Base-by-base conservation (phyloP, 1,284 basidiomycete genomes). In the Chalciporus sp. region DNA sequence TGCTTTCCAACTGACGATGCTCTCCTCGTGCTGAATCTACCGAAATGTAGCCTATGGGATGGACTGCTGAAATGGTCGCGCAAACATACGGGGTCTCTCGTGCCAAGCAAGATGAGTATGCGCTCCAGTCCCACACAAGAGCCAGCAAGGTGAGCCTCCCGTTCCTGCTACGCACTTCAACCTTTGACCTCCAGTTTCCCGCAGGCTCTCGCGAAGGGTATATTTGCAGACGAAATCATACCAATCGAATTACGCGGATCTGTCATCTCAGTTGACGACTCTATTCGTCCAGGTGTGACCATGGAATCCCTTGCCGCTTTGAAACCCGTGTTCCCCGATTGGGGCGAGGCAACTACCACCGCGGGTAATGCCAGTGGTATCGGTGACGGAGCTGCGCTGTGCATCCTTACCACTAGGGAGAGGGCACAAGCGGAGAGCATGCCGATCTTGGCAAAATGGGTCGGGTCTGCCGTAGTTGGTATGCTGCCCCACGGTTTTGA, bases 311-410 rank as follows among this genome's bases (percentile, higher is more conserved):
- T 94, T 11, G 72, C 80, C 9, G 78, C 77, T 50, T 76, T 94
- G 49, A 90, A 88, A 61, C 79, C 91, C 6, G 89, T 80, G 4
- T 93, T 93, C 66, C 85, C 88, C 8, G 76, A 92, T 51, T 94
- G 92, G 88, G 90, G 88, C 14, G 76, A 83, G 31, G 73, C 78
- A 6, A 79, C 84, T 4, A 93, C 91, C 0, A 95, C 94, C 64
- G 85, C 94, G 45, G 91, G 90, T 19, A 98, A 98, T 71, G 93
- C 95, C 1, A 95, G 93, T 59, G 95, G 95, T 53, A 84, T 98
- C 29, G 94, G 94, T 10, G 96, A 99, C 70, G 96, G 96, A 51
- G 96, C 95, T 29, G 96, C 94, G 8, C 75, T 96, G 17, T 92
- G 93, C 56, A 81, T 99, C 47, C 76, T 99, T 59, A 94, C 92